These are phyloP conservation scores for Moesziomyces aphidis DNA, from an alignment of 1,284 basidiomycete genomes.

Conservation along the genomic window DNA sequence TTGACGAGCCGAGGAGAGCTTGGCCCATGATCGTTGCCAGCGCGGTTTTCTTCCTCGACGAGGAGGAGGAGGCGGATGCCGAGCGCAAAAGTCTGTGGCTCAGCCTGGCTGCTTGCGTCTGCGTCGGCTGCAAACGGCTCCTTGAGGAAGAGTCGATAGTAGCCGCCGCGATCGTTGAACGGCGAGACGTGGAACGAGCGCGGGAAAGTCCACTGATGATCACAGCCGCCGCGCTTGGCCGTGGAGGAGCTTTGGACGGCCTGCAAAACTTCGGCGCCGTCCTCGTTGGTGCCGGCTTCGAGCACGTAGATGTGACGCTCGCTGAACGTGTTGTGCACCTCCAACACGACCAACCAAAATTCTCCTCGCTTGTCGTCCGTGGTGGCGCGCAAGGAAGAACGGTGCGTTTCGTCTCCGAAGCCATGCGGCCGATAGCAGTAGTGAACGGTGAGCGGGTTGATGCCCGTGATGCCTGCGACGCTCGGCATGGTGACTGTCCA, in stretches of 20 bases:
- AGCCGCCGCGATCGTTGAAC: conserved; percentile 80
- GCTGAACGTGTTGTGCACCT: conserved; percentile 83
- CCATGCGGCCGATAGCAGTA: conserved; percentile 73
- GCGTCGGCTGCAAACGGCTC: conserved; percentile 26
- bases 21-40: too few relatives aligned
- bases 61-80: conserved; percentile 51
- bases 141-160: conserved; percentile 71
- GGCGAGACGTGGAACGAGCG: conserved; percentile 83
- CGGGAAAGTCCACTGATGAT: conserved; percentile 78
- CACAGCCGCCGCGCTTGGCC: conserved; percentile 66
- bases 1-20: conserved; percentile 38
- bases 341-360: conserved; percentile 73
- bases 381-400: background rate
- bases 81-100: conserved; percentile 12
- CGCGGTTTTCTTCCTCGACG: conserved; percentile 20
- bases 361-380: conserved; percentile 18
- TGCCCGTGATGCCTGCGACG: conserved; percentile 77
- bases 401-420: background rate
- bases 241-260: background rate
- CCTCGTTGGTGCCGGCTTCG: conserved; percentile 70
- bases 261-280: conserved; percentile 44
- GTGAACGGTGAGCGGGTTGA: conserved; percentile 81
- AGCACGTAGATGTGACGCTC: conserved; percentile 76
- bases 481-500: conserved; percentile 76
- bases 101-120: background rate